Conservation (phyloP, 306 rosid species). For the Astragalus membranaceus region DNA sequence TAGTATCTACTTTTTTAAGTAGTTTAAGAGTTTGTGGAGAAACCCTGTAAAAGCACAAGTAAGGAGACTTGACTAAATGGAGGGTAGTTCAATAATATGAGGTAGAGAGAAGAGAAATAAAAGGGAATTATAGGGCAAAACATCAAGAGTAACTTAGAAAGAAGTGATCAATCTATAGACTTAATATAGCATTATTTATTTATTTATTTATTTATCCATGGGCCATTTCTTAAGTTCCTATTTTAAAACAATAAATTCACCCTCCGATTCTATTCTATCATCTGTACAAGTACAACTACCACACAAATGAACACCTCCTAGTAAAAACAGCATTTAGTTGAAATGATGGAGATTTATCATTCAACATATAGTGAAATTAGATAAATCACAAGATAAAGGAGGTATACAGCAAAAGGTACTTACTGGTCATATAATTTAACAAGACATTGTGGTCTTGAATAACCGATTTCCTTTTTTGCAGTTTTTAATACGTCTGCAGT, state of each 20-base stretch:
- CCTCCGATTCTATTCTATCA: background rate
- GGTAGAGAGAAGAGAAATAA: background rate
- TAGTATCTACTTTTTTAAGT: background rate
- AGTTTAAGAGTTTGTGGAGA: background rate
- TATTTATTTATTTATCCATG: background rate
- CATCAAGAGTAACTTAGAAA: background rate
- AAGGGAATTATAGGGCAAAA: background rate
- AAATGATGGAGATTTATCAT: background rate
- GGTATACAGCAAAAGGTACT: constrained; percentile 16
- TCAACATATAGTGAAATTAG: background rate
- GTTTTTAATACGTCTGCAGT: constrained; percentile 25
- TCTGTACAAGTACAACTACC: background rate
- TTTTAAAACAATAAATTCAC: background rate
- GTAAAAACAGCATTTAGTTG: background rate
- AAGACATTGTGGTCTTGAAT: constrained; percentile 49
- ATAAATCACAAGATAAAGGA: constrained; percentile 4
- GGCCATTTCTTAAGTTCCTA: background rate
- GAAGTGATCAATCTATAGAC: background rate
- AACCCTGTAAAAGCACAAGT: background rate
- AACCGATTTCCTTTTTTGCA: constrained; percentile 28
- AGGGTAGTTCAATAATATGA: too few relatives aligned
- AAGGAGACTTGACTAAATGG: background rate
- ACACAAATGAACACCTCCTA: background rate
- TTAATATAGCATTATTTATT: too few relatives aligned
- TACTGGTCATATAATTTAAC: constrained; percentile 40